Evolutionary conservation across 2,329 filamentous ascomycete species (phyloP), one percentile per base, ranked within the genome.

Genomic region (Aspergillus unguis): DNA sequence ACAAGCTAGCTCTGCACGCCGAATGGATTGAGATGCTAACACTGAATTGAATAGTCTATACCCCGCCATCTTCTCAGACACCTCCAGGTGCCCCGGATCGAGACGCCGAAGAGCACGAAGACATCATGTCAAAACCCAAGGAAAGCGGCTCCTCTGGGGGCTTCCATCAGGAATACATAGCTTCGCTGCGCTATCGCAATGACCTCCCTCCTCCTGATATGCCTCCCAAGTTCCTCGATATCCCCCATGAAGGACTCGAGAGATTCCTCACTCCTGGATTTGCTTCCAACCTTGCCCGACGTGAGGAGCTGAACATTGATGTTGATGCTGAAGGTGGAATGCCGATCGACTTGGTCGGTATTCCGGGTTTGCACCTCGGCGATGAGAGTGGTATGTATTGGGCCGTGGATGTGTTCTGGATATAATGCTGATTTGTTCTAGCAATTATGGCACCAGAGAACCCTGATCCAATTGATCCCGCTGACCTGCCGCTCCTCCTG

Each of bases 321-420:
- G 91, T 91, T 29, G 94, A 99, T 82, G 94, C 92, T 6, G 94
- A 99, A 77, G 82, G 97, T 62, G 94, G 94, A 53, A 97, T 99
- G 94, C 91, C 92, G 54, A 85, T 99, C 68, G 92, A 97, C 70
- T 76, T 99, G 62, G 88, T 97, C 53, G 94, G 94, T 65, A 90
- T 97, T 76, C 92, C 92, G 5, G 91, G 92, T 29, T 86, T 97
- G 52, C 96, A 97, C 66, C 86, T 97, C 65, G 92, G 92, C 53
- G 91, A 97, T 70, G 92, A 97, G 77, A 87, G 87, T 75, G 90
- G 92, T 96, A 80, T 56, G 77, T 68, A 37, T 41, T 17, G 42
- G 41, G 28, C 32, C 25, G 10, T 17, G 35, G 37, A 25, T 17
- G 17, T 17, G 17, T 35, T 44, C 36, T 31, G 7, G 35, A n/a